Conservation (phyloP, 352 stramenopile species). For the Phytophthora tubulina region DNA sequence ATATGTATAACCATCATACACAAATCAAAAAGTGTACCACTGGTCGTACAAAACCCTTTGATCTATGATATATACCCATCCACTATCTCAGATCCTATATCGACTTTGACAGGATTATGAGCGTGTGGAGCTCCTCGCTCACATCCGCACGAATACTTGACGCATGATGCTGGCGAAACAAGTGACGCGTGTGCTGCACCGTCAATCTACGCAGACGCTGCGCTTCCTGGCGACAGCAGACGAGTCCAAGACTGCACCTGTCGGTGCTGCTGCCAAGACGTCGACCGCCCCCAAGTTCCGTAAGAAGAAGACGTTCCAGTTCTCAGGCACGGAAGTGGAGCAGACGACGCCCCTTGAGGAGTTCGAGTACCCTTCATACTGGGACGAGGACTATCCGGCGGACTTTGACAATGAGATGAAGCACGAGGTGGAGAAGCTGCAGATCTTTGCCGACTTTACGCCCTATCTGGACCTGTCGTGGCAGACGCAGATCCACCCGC, state of each 20-base stretch:
- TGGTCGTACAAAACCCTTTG: neutral
- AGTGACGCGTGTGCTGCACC: conserved; percentile 36
- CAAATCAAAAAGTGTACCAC: neutral
- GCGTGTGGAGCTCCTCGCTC: conserved; percentile 38
- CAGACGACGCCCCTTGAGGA: conserved; percentile 57
- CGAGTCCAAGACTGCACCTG: conserved; percentile 12
- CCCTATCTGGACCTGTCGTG: conserved; percentile 80
- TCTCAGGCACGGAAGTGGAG: conserved; percentile 57
- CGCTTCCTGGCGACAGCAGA: conserved; percentile 40
- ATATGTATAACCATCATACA: neutral
- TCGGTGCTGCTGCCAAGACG: conserved; percentile 9
- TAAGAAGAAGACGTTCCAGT: conserved; percentile 82
- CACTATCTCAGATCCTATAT: neutral
- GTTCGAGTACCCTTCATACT: conserved; percentile 83
- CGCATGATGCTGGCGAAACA: conserved; percentile 45
- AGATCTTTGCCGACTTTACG: conserved; percentile 86
- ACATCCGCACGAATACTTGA: conserved; percentile 17
- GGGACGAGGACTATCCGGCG: conserved; percentile 74
- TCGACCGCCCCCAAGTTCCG: conserved; percentile 32
- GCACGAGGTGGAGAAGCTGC: conserved; percentile 88
- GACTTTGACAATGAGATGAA: conserved; percentile 86
- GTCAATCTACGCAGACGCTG: conserved; percentile 42
- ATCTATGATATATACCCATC: neutral
- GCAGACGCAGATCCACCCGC: conserved; percentile 81
- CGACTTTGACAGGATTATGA: conserved; percentile 13